Evolutionary conservation across 2,329 filamentous ascomycete genomes (phyloP).

Genomic region (Lizonia empirigonia): DNA sequence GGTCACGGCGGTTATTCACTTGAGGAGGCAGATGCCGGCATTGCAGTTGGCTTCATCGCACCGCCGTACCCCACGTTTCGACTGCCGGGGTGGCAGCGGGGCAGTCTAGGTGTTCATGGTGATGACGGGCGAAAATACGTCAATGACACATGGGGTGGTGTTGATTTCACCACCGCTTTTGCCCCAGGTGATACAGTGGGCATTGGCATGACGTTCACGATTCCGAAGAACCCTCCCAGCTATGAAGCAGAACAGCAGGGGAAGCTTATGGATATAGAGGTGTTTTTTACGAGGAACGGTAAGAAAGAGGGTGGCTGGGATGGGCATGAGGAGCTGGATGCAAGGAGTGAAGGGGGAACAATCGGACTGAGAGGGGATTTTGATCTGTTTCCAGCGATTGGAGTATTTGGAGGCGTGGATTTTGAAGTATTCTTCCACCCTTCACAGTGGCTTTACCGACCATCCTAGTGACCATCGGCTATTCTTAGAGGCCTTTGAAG

Average conservation of each 20-base stretch:
- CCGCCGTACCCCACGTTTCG: conserved; percentile 79
- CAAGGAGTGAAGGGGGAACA: conserved; percentile 64
- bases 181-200: conserved; percentile 70
- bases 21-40: conserved; percentile 56
- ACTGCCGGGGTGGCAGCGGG: conserved; percentile 81
- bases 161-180: conserved; percentile 69
- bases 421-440: conserved; percentile 71
- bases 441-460: conserved; percentile 61
- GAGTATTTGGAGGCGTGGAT: conserved; percentile 69
- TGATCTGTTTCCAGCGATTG: conserved; percentile 73
- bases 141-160: conserved; percentile 76
- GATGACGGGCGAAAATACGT: conserved; percentile 79
- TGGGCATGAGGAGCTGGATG: conserved; percentile 75
- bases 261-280: conserved; percentile 56
- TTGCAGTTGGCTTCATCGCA: conserved; percentile 73
- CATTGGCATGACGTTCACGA: conserved; percentile 69
- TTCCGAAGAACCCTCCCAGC: conserved; percentile 45
- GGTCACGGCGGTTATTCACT: conserved; percentile 39
- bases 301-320: conserved; percentile 67
- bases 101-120: conserved; percentile 74
- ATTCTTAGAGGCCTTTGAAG: no score
- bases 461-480: conserved; percentile 28
- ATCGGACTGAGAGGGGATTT: conserved; percentile 72
- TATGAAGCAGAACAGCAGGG: conserved; percentile 36
- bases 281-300: conserved; percentile 76